phyloP scores from a whole-genome alignment of 2,329 filamentous ascomycete genomes.

The Reticulascus tulasneorum region DNA sequence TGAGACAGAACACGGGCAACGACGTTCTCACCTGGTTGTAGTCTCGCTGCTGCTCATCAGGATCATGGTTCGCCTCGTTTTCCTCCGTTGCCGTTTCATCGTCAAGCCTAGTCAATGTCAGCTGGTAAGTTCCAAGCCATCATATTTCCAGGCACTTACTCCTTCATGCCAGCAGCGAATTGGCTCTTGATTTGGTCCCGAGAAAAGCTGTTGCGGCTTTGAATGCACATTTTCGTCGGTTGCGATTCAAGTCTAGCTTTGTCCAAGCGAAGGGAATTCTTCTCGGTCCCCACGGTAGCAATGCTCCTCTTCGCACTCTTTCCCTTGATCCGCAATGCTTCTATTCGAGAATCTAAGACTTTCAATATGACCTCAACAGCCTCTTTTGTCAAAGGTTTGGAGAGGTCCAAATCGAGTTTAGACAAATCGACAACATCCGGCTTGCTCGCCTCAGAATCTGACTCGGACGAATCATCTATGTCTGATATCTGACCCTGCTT shows the following conservation, averaged over 20 bases:
- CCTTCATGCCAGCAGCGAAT: slow-evolving; percentile 32
- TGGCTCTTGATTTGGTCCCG: slow-evolving; percentile 15
- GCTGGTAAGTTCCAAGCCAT: slow-evolving; percentile 48
- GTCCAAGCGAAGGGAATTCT: slow-evolving; percentile 15
- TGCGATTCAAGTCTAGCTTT: slow-evolving; percentile 18
- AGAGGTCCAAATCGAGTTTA: no score
- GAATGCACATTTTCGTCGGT: no score
- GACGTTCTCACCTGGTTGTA: slow-evolving; percentile 52
- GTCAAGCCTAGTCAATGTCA: slow-evolving; percentile 18
- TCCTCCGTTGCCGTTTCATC: slow-evolving; percentile 5
- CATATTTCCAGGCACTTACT: slow-evolving; percentile 44
- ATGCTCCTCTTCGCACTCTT: no score
- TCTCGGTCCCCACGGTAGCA: no score
- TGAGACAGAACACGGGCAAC: slow-evolving; percentile 63
- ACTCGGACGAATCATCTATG: slow-evolving; percentile 1
- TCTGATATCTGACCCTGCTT: slow-evolving; percentile 10
- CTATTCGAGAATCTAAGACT: no score
- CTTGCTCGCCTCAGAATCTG: slow-evolving; percentile 9
- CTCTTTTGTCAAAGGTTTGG: no score
- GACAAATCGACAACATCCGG: slow-evolving; percentile 17
- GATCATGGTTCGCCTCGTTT: background rate
- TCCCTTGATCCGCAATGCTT: no score
- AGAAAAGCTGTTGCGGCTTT: slow-evolving; percentile 52
- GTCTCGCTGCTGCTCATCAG: slow-evolving; percentile 42
- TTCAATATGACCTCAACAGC: no score